Evolutionary conservation across 352 stramenopile genomes (phyloP).

Genomic region (Phytophthora tentaculata): DNA sequence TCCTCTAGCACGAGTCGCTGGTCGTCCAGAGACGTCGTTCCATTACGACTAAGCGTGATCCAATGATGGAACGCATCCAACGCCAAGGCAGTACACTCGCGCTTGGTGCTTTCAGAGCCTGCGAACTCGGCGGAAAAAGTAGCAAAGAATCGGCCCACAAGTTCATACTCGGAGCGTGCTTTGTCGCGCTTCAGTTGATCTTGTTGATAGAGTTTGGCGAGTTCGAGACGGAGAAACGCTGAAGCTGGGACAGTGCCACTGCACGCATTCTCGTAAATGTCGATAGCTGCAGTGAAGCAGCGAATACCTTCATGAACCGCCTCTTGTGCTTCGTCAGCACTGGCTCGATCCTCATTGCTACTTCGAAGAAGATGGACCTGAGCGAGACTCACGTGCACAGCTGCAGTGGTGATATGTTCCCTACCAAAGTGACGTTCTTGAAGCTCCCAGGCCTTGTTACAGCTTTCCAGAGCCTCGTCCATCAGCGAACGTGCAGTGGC

Average conservation of each 20-base stretch:
- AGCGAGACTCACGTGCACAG: conserved; percentile 57
- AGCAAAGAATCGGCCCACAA: conserved; percentile 63
- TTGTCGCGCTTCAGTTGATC: conserved; percentile 18
- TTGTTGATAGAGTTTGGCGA: conserved; percentile 63
- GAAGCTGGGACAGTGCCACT: conserved; percentile 63
- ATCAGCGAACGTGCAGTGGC: conserved; percentile 39
- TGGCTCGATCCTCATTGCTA: conserved; percentile 13
- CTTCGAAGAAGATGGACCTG: conserved; percentile 53
- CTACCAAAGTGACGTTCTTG: conserved; percentile 56
- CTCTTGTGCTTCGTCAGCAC: conserved; percentile 25
- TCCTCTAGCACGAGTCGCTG: conserved; percentile 44
- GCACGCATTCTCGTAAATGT: conserved; percentile 64
- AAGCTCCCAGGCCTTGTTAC: conserved; percentile 66
- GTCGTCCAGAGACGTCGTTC: conserved; percentile 39
- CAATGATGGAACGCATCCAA: conserved; percentile 68
- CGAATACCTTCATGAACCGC: conserved; percentile 46
- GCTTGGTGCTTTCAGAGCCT: conserved; percentile 53
- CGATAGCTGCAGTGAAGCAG: conserved; percentile 55
- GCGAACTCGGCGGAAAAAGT: conserved; percentile 67
- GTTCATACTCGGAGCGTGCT: conserved; percentile 33
- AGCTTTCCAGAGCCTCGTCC: conserved; percentile 73
- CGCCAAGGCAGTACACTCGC: conserved; percentile 61
- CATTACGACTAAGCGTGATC: conserved; percentile 25
- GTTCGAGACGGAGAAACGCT: conserved; percentile 61
- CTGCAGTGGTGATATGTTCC: conserved; percentile 60